phyloP scores from a whole-genome alignment of 1,284 basidiomycete species.

The Microstroma glucosiphilum region DNA sequence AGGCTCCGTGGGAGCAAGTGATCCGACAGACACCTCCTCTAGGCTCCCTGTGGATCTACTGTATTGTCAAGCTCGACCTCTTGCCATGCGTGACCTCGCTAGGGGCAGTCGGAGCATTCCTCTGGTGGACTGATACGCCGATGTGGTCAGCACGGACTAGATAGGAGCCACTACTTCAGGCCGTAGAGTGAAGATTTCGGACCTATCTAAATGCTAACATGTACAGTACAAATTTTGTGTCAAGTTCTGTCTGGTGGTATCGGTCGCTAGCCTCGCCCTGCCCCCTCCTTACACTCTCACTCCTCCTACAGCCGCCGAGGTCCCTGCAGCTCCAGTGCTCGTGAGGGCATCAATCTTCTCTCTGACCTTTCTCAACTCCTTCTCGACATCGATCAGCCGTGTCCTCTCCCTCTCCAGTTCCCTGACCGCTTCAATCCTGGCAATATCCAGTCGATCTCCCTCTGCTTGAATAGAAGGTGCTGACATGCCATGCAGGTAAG shows the following conservation, averaged over 20 bases:
- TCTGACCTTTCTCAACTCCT: slow-evolving; percentile 35
- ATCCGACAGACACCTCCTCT: slow-evolving; percentile 48
- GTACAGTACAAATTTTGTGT: not conserved
- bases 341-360: slow-evolving; percentile 11
- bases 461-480: slow-evolving; percentile 77
- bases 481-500: slow-evolving; percentile 58
- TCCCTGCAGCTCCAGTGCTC: not conserved
- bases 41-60: slow-evolving; percentile 51
- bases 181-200: too few relatives aligned
- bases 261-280: not conserved
- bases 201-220: not conserved
- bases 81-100: slow-evolving; percentile 2
- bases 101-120: not conserved
- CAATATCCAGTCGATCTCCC: slow-evolving; percentile 69
- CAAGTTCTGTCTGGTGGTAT: not conserved
- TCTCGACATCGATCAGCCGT: slow-evolving; percentile 46
- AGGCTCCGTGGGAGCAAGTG: slow-evolving; percentile 14
- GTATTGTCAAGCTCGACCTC: slow-evolving; percentile 48
- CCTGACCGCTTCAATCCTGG: slow-evolving; percentile 60
- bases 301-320: too few relatives aligned
- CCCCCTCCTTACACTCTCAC: too few relatives aligned
- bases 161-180: too few relatives aligned
- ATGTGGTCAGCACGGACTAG: not conserved
- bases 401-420: slow-evolving; percentile 48
- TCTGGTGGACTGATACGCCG: not conserved